Evolutionary conservation across 306 rosid species (phyloP), one percentile per base, ranked within the genome.

Genomic region (Medicago arabica): DNA sequence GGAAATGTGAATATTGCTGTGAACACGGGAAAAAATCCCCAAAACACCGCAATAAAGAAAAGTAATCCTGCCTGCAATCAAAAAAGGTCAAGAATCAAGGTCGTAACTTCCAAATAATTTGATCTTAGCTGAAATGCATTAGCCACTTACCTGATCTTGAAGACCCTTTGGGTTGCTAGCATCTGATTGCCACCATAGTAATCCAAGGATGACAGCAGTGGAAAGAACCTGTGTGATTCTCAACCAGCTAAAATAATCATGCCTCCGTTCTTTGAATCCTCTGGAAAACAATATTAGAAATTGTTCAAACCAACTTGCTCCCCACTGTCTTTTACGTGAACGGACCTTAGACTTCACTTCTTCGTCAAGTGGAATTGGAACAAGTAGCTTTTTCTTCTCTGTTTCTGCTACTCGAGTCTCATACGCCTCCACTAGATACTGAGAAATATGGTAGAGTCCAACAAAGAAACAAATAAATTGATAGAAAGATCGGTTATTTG

Each of bases 1-100:
- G 99, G 99, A 77, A 95, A 95, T 68, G 99, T 91, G 66, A 95
- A 95, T 69, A 95, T 92, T 60, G 97, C 93, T 11, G 97, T 92
- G 85, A 95, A 95, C 39, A 95, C 97, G 2, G 97, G 99, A 77
- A 95, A 95, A 79, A 95, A 95, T 67, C 97, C 99, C 99, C 99
- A 95, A 81, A 95, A 95, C 11, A 95, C 99, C 0, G 97, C 92
- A 61, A 95, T 95, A 85, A 95, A 95, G 97, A 95, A 95, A 75
- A 95, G 93, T 44, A 95, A 79, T 28, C 99, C 97, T 50, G 97
- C 97, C 99, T 95, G 86, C 34, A 71, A 39, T 58, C 17, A 53
- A 65, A 4, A 69, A 51, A 13, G 2, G 14, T 13, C 17, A 4
- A 14, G 53, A 13, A 4, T 47, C n/a, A 47, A 47, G n/a, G 17